Evolutionary conservation across 257 asterid genomes (phyloP).

Genomic region (Handroanthus guayacan): DNA sequence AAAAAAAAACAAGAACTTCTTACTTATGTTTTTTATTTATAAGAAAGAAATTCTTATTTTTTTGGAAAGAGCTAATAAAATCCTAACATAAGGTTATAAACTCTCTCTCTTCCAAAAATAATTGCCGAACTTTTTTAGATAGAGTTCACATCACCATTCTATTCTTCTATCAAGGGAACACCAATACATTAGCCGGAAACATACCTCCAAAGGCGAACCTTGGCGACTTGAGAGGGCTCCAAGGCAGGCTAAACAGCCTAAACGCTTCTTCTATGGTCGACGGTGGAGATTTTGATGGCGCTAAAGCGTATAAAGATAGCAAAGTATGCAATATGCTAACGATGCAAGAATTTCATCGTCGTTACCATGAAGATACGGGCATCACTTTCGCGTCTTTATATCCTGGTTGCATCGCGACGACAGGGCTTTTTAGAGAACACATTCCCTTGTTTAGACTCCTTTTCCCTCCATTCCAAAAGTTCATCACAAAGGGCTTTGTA

Average conservation of each 20-base stretch:
- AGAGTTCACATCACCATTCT: not conserved
- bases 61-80: too few relatives aligned
- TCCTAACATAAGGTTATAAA: too few relatives aligned
- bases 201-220: conserved; percentile 84
- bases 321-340: conserved; percentile 85
- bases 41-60: too few relatives aligned
- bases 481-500: conserved; percentile 72
- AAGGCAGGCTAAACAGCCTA: conserved; percentile 61
- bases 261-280: conserved; percentile 75
- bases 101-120: too few relatives aligned
- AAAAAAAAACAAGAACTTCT: too few relatives aligned
- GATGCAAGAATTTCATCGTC: conserved; percentile 78
- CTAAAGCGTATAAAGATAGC: conserved; percentile 84
- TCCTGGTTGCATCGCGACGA: conserved; percentile 82
- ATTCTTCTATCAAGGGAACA: conserved; percentile 51
- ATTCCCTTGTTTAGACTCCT: conserved; percentile 69
- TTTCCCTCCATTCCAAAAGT: conserved; percentile 78
- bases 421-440: conserved; percentile 79
- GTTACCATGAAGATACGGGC: conserved; percentile 74
- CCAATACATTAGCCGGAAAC: conserved; percentile 78
- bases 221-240: conserved; percentile 74
- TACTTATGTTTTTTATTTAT: too few relatives aligned
- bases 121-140: too few relatives aligned
- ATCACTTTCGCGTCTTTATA: conserved; percentile 74
- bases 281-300: conserved; percentile 79